phyloP scores from a whole-genome alignment of 2,329 filamentous ascomycete species.

The Fusarium goolgardi region DNA sequence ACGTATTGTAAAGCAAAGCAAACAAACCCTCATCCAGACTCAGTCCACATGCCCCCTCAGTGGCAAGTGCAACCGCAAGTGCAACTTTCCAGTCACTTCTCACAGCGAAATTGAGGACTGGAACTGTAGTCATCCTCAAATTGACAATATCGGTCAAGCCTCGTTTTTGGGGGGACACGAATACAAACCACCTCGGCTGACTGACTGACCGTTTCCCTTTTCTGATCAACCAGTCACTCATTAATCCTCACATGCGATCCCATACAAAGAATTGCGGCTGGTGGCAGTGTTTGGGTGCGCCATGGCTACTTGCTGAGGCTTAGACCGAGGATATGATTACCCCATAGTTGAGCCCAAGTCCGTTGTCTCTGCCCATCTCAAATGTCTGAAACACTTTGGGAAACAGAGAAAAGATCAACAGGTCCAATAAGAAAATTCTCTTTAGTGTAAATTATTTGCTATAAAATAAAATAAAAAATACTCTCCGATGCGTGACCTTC shows the following conservation, averaged over 20 bases:
- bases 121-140: slow-evolving; percentile 17
- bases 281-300: slow-evolving; percentile 32
- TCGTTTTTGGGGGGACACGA: slow-evolving; percentile 19
- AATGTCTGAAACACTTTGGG: slow-evolving; percentile 5
- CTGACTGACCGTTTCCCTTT: slow-evolving; percentile 28
- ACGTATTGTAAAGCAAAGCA: not conserved
- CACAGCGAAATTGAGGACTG: not conserved
- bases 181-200: slow-evolving; percentile 7
- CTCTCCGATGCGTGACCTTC: slow-evolving; percentile 34
- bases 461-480: not conserved
- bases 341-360: not conserved
- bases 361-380: slow-evolving; percentile 15
- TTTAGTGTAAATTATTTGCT: not conserved
- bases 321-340: not conserved
- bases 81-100: slow-evolving; percentile 19
- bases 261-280: slow-evolving; percentile 5
- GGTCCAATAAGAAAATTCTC: not conserved
- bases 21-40: slow-evolving; percentile 23
- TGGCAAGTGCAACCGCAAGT: slow-evolving; percentile 14
- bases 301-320: slow-evolving; percentile 33
- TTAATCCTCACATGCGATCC: not conserved
- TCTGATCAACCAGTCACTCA: not conserved
- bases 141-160: slow-evolving; percentile 34
- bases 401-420: slow-evolving; percentile 1
- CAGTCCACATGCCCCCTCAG: slow-evolving; percentile 35